These are phyloP conservation scores for Geotrichum fermentans DNA, from an alignment of 1,139 yeast genomes.

Conservation along the genomic window DNA sequence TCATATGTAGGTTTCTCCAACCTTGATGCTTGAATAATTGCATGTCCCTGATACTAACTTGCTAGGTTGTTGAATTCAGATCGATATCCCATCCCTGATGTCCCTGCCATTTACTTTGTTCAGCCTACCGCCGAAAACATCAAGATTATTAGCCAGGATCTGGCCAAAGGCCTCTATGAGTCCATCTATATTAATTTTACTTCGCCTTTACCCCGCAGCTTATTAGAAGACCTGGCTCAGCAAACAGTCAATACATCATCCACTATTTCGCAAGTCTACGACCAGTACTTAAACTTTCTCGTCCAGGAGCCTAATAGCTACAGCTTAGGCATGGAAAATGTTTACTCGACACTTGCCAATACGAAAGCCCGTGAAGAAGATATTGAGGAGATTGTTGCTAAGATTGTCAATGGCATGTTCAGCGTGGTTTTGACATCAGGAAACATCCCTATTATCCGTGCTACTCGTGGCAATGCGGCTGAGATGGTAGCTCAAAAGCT, in stretches of 20 bases:
- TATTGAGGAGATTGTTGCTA: slow-evolving; percentile 63
- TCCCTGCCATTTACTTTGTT: slow-evolving; percentile 87
- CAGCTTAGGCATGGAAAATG: slow-evolving; percentile 62
- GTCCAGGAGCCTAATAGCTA: slow-evolving; percentile 92
- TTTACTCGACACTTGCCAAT: slow-evolving; percentile 64
- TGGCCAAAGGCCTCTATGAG: slow-evolving; percentile 69
- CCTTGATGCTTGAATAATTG: slow-evolving; percentile 1
- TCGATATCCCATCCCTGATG: slow-evolving; percentile 82
- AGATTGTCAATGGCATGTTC: slow-evolving; percentile 73
- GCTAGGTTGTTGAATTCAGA: slow-evolving; percentile 50
- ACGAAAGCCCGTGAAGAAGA: slow-evolving; percentile 70
- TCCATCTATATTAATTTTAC: slow-evolving; percentile 81
- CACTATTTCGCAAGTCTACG: slow-evolving; percentile 80
- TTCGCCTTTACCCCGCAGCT: slow-evolving; percentile 65
- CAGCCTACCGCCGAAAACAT: slow-evolving; percentile 81
- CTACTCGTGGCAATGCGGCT: slow-evolving; percentile 92
- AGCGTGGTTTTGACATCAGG: slow-evolving; percentile 75
- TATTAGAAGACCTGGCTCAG: slow-evolving; percentile 84
- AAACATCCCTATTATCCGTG: slow-evolving; percentile 80
- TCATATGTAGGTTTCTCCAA: slow-evolving; percentile 46
- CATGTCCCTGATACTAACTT: not conserved
- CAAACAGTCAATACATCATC: slow-evolving; percentile 64
- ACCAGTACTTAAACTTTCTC: slow-evolving; percentile 84
- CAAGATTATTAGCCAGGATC: slow-evolving; percentile 61
- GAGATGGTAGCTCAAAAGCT: slow-evolving; percentile 85